Base-by-base conservation (phyloP, 148 eudicot genomes). In the Rhododendron molle region DNA sequence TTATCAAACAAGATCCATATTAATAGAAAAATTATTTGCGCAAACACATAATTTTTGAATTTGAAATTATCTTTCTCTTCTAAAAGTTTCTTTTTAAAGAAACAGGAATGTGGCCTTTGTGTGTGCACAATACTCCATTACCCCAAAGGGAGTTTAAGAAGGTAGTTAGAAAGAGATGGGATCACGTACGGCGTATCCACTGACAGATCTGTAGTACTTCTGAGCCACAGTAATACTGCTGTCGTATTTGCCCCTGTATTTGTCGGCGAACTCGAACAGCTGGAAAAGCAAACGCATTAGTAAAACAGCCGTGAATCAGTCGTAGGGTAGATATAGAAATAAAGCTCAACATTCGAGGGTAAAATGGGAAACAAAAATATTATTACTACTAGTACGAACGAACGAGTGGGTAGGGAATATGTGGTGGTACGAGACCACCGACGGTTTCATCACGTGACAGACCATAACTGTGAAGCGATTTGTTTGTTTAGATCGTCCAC, bases 171-270 rank as follows among this genome's bases (percentile, higher is more conserved):
- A 72, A 11, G 69, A 34, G 83, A 1, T 1, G 80, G 30, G 74
- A 88, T 87, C 82, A 86, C 97, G 38, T 95, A 97, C 99, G 81
- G 92, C 93, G 80, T 97, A 97, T 83, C 99, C 99, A 89, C 99
- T 97, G 85, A 95, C 94, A 34, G 99, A 97, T n/a, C 94, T 91
- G 90, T 97, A 97, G 88, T 97, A 97, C 85, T 97, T 97, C 88
- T 95, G 98, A 3, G 98, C 99, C 69, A 95, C 93, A 3, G 93
- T 91, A 9, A 97, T 97, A 85, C 98, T 97, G 88, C 94, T 90
- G 89, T 97, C 99, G 81, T 97, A 97, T 89, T 97, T 97, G 88
- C 99, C 99, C 87, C 99, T 92, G 92, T 95, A 97, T 86, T 92
- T 95, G 95, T 97, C 96, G 50, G 99, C 99, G 87, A 97, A 95